These are phyloP conservation scores for Amphicarpaea edgeworthii DNA, from an alignment of 306 rosid species.

Conservation along the genomic window DNA sequence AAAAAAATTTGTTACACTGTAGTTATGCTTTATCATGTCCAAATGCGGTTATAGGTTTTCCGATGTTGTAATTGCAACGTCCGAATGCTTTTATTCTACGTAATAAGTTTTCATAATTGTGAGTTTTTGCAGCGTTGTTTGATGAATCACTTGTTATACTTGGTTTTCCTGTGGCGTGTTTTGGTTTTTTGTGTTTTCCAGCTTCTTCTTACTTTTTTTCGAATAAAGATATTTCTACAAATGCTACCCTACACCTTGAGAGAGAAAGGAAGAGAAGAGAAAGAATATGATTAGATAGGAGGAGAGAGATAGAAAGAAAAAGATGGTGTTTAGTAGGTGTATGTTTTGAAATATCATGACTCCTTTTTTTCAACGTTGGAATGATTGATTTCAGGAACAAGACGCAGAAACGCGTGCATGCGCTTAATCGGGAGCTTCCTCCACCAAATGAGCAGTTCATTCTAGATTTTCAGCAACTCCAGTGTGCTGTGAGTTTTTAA, in stretches of 20 bases:
- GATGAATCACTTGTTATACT: not conserved
- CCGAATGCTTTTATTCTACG: not conserved
- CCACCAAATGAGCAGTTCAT: slow-evolving; percentile 97
- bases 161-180: not conserved
- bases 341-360: no score
- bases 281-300: no score
- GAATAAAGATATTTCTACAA: no score
- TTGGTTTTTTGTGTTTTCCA: slow-evolving; percentile 3
- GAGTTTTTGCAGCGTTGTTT: not conserved
- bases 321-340: no score
- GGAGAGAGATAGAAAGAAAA: no score
- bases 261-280: no score
- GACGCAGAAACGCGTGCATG: slow-evolving; percentile 90
- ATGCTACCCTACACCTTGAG: no score
- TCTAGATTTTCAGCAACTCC: slow-evolving; percentile 86
- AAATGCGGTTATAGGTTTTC: not conserved
- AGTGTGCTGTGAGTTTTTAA: slow-evolving; percentile 77
- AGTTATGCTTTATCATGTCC: not conserved
- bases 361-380: slow-evolving; percentile 9
- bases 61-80: not conserved
- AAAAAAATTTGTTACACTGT: not conserved
- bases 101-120: no score
- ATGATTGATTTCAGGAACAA: slow-evolving; percentile 74
- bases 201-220: slow-evolving; percentile 34
- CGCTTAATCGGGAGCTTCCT: slow-evolving; percentile 86